A percentile compares a stretch with the other conserved stretches of the same genome.
These are phyloP conservation scores for Moniliophthora roreri DNA, from an alignment of 1,284 basidiomycete genomes.

Conservation along the genomic window DNA sequence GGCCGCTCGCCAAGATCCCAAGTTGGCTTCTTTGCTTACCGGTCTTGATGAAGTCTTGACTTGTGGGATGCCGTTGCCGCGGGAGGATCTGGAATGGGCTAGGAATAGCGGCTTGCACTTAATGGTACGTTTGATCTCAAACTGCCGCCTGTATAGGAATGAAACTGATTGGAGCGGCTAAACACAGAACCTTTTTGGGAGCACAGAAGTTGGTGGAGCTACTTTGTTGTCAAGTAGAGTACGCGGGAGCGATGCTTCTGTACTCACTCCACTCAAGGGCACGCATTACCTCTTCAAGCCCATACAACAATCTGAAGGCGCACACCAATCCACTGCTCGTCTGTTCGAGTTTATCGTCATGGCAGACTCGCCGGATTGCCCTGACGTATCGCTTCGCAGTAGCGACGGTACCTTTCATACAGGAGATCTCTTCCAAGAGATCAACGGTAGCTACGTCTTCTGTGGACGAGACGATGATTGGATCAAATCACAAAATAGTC, in stretches of 20 bases:
- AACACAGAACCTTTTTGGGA: constrained; percentile 65
- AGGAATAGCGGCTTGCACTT: constrained; percentile 55
- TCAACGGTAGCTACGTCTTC: constrained; percentile 46
- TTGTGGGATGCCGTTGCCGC: constrained; percentile 56
- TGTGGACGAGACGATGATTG: constrained; percentile 61
- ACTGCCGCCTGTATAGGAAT: not conserved
- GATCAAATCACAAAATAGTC: constrained; percentile 59
- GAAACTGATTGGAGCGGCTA: constrained; percentile 7
- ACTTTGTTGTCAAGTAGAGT: constrained; percentile 56
- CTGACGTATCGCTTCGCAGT: constrained; percentile 44
- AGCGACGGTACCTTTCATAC: constrained; percentile 58
- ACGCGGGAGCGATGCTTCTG: constrained; percentile 40
- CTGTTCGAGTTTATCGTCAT: constrained; percentile 53
- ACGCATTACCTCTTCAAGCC: constrained; percentile 61
- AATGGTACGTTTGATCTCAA: constrained; percentile 36
- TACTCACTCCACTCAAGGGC: constrained; percentile 54
- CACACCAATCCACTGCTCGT: constrained; percentile 32
- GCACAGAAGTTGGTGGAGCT: constrained; percentile 62
- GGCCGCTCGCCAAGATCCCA: constrained; percentile 58
- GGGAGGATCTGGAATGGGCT: constrained; percentile 68
- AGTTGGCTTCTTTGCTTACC: constrained; percentile 55
- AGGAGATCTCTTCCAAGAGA: constrained; percentile 56
- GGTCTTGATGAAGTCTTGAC: constrained; percentile 60
- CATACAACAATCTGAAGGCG: constrained; percentile 31
- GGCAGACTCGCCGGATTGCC: constrained; percentile 51